phyloP scores from a whole-genome alignment of 768 basidiomycete species.

The Panaeolus cyanescens region DNA sequence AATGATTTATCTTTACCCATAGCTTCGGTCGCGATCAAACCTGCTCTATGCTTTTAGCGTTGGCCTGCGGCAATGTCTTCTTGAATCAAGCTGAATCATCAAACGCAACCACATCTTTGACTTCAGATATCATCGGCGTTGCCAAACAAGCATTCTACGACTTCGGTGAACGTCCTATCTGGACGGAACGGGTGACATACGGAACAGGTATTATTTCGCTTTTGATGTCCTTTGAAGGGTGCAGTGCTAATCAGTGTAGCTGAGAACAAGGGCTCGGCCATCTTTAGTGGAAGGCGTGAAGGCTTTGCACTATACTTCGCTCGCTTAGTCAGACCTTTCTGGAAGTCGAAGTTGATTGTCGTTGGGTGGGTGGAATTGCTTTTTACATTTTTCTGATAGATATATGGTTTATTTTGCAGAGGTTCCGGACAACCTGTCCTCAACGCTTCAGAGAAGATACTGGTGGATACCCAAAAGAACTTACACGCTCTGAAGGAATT shows the following conservation, averaged over 20 bases:
- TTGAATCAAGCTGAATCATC: slow-evolving; percentile 55
- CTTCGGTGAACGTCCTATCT: slow-evolving; percentile 80
- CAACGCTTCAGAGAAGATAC: slow-evolving; percentile 59
- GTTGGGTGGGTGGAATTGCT: slow-evolving; percentile 36
- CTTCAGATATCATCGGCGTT: slow-evolving; percentile 63
- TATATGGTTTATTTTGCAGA: slow-evolving; percentile 6
- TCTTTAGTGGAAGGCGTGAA: slow-evolving; percentile 87
- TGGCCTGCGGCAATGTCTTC: slow-evolving; percentile 85
- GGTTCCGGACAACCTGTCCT: slow-evolving; percentile 51
- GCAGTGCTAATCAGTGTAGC: slow-evolving; percentile 33
- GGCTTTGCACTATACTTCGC: slow-evolving; percentile 88
- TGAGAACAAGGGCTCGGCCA: slow-evolving; percentile 70
- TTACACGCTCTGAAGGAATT: slow-evolving; percentile 76
- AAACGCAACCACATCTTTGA: slow-evolving; percentile 49
- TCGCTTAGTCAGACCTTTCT: slow-evolving; percentile 81
- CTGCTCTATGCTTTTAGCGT: slow-evolving; percentile 86
- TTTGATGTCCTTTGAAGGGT: background rate
- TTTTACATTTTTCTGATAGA: background rate
- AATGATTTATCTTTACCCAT: slow-evolving; percentile 12
- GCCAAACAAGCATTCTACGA: slow-evolving; percentile 90
- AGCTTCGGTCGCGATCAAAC: slow-evolving; percentile 93
- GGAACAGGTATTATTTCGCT: slow-evolving; percentile 58
- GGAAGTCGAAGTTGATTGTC: slow-evolving; percentile 80
- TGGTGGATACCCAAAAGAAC: slow-evolving; percentile 80
- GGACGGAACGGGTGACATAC: slow-evolving; percentile 77